Conservation (phyloP, 768 basidiomycete species). For the Leccinum imitatum region DNA sequence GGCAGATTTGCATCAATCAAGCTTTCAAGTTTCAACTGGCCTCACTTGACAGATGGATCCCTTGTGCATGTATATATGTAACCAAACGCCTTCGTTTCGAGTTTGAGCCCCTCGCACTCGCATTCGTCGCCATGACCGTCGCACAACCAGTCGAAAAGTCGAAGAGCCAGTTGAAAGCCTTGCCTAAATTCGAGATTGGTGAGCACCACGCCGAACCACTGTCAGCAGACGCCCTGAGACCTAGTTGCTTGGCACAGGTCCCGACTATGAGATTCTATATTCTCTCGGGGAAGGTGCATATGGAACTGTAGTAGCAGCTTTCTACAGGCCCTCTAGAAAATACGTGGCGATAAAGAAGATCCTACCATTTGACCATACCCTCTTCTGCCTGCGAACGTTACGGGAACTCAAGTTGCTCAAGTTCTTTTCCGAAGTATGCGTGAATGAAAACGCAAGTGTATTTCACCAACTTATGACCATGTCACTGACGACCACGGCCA, state of each 20-base stretch:
- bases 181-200: conserved; percentile 77
- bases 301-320: conserved; percentile 86
- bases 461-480: background rate
- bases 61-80: conserved; percentile 4
- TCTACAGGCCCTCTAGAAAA: conserved; percentile 76
- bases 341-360: conserved; percentile 97
- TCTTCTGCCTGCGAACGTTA: conserved; percentile 87
- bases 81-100: background rate
- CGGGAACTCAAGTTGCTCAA: conserved; percentile 89
- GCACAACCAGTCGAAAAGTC: conserved; percentile 12
- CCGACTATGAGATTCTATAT: conserved; percentile 72
- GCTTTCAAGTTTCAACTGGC: background rate
- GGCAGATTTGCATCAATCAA: conserved; percentile 15
- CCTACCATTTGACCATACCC: conserved; percentile 89
- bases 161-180: conserved; percentile 55
- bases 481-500: conserved; percentile 4
- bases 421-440: conserved; percentile 76
- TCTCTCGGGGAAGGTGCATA: conserved; percentile 85
- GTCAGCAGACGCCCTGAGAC: background rate
- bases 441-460: conserved; percentile 72
- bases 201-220: conserved; percentile 10
- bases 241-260: conserved; percentile 41
- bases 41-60: background rate
- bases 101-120: background rate
- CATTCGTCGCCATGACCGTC: conserved; percentile 8